Percentiles rank a stretch among this genome's conserved stretches.
Evolutionary conservation across 2,329 filamentous ascomycete species (phyloP).

Genomic region (Trichoderma citrinoviride): DNA sequence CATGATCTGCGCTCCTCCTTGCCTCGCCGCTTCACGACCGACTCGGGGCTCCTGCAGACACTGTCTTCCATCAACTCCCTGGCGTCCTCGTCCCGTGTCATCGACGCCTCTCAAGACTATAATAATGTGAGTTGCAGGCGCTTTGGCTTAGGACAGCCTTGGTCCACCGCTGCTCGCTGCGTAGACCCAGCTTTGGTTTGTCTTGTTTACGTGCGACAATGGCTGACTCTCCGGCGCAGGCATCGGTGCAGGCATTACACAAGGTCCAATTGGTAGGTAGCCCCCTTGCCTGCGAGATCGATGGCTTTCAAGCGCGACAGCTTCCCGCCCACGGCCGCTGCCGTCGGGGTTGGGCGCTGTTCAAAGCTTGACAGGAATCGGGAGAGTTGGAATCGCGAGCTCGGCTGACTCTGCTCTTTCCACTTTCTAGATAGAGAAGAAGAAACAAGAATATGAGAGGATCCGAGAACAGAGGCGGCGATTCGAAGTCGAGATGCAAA

Average conservation of each 20-base stretch:
- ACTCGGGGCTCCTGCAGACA: conserved; percentile 78
- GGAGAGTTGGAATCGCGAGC: background rate
- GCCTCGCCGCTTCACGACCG: conserved; percentile 91
- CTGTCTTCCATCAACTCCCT: conserved; percentile 54
- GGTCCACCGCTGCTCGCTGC: background rate
- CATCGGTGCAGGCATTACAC: conserved; percentile 58
- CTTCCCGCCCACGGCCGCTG: conserved; percentile 3
- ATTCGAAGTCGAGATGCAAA: conserved; percentile 90
- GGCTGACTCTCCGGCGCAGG: conserved; percentile 40
- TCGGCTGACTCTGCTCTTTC: background rate
- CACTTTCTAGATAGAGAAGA: conserved; percentile 77
- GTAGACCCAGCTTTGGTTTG: background rate
- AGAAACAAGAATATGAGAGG: conserved; percentile 87
- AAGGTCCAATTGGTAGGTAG: conserved; percentile 73
- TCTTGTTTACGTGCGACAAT: conserved; percentile 11
- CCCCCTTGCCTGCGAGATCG: background rate
- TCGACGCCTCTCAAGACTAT: conserved; percentile 51
- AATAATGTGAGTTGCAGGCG: conserved; percentile 37
- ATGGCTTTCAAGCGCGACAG: background rate
- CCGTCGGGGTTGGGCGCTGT: background rate
- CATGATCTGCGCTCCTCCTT: conserved; percentile 74
- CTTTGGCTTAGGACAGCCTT: background rate
- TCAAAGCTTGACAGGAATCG: background rate
- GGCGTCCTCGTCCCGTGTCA: conserved; percentile 48
- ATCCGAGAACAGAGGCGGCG: conserved; percentile 84